Conservation (phyloP, 805 yeast species). For the Lipomyces lipofer region DNA sequence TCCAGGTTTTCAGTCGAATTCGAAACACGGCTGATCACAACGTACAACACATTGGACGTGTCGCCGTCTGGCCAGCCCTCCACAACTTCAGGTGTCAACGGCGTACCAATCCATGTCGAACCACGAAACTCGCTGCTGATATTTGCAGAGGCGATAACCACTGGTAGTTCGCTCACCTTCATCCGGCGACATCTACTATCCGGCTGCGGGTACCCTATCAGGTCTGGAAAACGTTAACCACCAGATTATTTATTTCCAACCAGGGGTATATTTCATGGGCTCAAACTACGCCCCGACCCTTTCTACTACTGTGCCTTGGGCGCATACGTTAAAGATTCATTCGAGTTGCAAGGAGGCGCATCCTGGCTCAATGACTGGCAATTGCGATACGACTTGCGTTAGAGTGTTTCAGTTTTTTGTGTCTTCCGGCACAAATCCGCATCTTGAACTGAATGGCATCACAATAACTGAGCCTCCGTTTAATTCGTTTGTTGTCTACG, state of each 20-base stretch:
- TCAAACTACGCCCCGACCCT: background rate
- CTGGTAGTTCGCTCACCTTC: background rate
- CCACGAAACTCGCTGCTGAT: background rate
- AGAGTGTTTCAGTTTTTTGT: background rate
- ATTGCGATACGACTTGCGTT: background rate
- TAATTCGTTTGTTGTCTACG: background rate
- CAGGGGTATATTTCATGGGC: background rate
- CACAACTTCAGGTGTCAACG: background rate
- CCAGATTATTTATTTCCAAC: conserved; percentile 1
- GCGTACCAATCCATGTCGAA: background rate
- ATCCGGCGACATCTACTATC: background rate
- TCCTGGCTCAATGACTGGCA: background rate
- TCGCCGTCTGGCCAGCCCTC: background rate
- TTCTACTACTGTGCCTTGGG: background rate
- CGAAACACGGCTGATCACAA: background rate
- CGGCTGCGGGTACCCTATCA: background rate
- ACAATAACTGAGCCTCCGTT: background rate
- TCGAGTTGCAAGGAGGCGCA: background rate
- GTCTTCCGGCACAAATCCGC: background rate
- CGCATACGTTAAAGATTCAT: background rate
- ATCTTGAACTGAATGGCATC: background rate
- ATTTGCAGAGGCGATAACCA: background rate
- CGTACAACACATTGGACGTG: background rate
- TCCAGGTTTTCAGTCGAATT: background rate
- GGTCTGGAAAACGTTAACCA: background rate